These are phyloP conservation scores for Ganoderma resinaceum DNA, from an alignment of 1,284 basidiomycete genomes.

Conservation along the genomic window DNA sequence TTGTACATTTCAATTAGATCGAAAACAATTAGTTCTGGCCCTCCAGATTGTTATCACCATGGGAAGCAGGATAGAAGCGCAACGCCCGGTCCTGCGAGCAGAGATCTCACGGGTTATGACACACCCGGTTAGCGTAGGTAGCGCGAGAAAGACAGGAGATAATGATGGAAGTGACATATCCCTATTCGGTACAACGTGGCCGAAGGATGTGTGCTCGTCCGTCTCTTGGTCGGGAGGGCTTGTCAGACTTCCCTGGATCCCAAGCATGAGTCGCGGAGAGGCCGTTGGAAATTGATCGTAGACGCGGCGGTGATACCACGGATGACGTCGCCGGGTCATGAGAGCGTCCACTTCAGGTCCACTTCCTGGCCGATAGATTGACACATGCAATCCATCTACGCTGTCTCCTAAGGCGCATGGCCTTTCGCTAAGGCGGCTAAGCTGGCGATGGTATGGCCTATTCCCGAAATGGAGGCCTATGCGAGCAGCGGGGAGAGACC, in stretches of 20 bases:
- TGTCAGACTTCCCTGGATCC: not conserved
- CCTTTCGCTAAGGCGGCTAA: not conserved
- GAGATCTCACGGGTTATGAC: not conserved
- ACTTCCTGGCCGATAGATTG: not conserved
- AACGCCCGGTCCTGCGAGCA: not conserved
- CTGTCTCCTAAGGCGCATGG: not conserved
- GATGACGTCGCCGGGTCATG: constrained; percentile 5
- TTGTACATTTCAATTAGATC: not conserved
- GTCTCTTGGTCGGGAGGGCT: not conserved
- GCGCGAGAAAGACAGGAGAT: not conserved
- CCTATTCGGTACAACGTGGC: not conserved
- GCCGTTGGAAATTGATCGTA: constrained; percentile 1
- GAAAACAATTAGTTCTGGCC: not conserved
- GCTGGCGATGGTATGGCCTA: not conserved
- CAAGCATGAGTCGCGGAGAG: not conserved
- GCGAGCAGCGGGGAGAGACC: not conserved
- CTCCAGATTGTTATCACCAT: constrained; percentile 4
- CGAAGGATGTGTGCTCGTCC: not conserved
- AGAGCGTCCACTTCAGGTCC: not conserved
- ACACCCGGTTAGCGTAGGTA: not conserved
- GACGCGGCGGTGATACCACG: not conserved
- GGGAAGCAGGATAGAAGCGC: constrained; percentile 4
- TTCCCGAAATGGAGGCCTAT: not conserved
- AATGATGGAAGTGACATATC: not conserved
- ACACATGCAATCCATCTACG: not conserved